These are phyloP conservation scores for Parietichytrium sp. DNA, from an alignment of 108 stramenopile species.

Conservation along the genomic window DNA sequence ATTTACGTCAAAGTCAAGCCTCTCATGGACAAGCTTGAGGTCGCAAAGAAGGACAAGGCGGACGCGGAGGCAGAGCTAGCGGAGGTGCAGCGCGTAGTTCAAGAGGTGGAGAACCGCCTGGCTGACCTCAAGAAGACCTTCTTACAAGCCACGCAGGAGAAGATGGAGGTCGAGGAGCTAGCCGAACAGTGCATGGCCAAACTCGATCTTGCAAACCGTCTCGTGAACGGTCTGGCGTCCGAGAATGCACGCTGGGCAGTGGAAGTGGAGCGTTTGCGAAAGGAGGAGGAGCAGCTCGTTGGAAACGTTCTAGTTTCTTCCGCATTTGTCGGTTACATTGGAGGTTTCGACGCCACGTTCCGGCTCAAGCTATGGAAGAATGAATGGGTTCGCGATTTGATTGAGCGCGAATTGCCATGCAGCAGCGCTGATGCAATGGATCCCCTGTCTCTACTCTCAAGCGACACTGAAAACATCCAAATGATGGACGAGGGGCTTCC, in stretches of 20 bases:
- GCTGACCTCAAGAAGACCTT: conserved; percentile 60
- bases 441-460: conserved; percentile 75
- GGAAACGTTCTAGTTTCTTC: conserved; percentile 85
- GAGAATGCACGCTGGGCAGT: conserved; percentile 83
- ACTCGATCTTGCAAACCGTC: conserved; percentile 73
- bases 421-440: conserved; percentile 67
- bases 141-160: conserved; percentile 70
- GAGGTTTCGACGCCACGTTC: conserved; percentile 79
- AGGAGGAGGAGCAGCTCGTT: conserved; percentile 65
- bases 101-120: conserved; percentile 58
- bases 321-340: conserved; percentile 85
- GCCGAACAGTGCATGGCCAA: conserved; percentile 69
- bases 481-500: conserved; percentile 85
- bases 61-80: conserved; percentile 67
- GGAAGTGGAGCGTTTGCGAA: conserved; percentile 73
- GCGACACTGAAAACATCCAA: conserved; percentile 70
- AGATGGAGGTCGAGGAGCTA: conserved; percentile 76
- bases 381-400: conserved; percentile 73
- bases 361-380: conserved; percentile 71
- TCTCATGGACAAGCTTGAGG: conserved; percentile 77
- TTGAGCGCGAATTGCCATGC: conserved; percentile 68
- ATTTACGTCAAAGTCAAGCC: conserved; percentile 88
- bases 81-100: conserved; percentile 68
- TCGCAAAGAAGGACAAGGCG: conserved; percentile 63
- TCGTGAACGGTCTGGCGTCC: conserved; percentile 77